Evolutionary conservation across 2,329 filamentous ascomycete genomes (phyloP).

Genomic region (Monilinia aucupariae): DNA sequence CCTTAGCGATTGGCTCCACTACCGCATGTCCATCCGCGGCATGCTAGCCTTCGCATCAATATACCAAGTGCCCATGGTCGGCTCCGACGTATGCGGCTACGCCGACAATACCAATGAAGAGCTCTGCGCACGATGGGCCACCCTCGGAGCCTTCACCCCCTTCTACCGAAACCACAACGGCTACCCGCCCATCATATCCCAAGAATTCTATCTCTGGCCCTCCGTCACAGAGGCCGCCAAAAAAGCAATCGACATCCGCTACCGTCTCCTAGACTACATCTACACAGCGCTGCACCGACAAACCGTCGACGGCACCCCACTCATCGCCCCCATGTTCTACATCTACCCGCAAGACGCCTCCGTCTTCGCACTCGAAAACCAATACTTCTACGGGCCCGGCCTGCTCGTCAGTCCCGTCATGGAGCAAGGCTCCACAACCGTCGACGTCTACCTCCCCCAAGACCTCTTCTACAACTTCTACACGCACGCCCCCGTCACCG

Average conservation of each 20-base stretch:
- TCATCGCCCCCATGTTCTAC: constrained; percentile 67
- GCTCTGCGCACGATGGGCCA: constrained; percentile 71
- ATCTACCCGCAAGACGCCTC: constrained; percentile 52
- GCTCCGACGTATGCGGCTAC: constrained; percentile 74
- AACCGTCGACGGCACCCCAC: constrained; percentile 55
- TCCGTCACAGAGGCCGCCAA: constrained; percentile 58
- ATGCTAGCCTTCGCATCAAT: constrained; percentile 58
- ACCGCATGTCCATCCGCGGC: constrained; percentile 52
- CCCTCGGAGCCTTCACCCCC: constrained; percentile 65
- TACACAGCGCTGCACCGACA: constrained; percentile 65
- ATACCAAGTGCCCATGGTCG: constrained; percentile 64
- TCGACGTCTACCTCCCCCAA: constrained; percentile 46
- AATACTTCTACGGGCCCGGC: constrained; percentile 47
- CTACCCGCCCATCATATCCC: constrained; percentile 44
- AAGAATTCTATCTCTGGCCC: constrained; percentile 70
- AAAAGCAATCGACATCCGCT: constrained; percentile 66
- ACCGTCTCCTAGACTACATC: constrained; percentile 71
- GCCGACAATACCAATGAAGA: constrained; percentile 59
- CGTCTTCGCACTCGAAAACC: constrained; percentile 44
- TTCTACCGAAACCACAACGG: constrained; percentile 73
- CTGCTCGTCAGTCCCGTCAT: constrained; percentile 47
- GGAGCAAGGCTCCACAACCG: constrained; percentile 41
- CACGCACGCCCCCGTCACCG: constrained; percentile 43
- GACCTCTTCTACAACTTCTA: constrained; percentile 48
- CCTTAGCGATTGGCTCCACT: constrained; percentile 52